Conservation (phyloP, 768 basidiomycete genomes). For the Panaeolus papilionaceus region DNA sequence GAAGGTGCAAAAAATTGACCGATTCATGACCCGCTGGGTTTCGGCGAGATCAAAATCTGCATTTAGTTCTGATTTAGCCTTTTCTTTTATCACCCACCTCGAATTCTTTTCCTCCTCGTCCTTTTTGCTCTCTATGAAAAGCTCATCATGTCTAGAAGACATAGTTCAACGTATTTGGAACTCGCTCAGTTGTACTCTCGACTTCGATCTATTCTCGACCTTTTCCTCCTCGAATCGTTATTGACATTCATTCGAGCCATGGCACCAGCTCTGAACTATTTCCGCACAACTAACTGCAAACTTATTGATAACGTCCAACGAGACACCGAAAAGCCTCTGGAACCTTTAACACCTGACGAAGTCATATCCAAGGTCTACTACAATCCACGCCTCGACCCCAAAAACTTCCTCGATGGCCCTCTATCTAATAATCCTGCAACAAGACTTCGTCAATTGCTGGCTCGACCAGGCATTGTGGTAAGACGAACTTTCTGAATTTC, state of each 20-base stretch:
- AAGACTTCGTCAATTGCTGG: conserved; percentile 72
- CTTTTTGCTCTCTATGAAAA: background rate
- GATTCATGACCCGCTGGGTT: background rate
- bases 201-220: background rate
- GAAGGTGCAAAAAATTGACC: background rate
- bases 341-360: background rate
- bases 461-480: conserved; percentile 79
- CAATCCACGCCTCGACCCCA: conserved; percentile 72
- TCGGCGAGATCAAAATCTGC: background rate
- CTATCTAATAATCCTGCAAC: conserved; percentile 74
- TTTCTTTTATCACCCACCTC: background rate
- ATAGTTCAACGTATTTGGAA: background rate
- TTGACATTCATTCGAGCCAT: background rate
- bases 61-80: background rate
- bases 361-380: conserved; percentile 46
- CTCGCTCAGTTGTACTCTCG: background rate
- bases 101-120: background rate
- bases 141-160: background rate
- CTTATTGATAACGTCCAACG: background rate
- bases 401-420: conserved; percentile 72
- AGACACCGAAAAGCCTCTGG: background rate
- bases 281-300: background rate
- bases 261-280: background rate
- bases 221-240: background rate
- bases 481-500: background rate